Evolutionary conservation across 306 rosid species (phyloP).

Genomic region (Parietaria judaica): DNA sequence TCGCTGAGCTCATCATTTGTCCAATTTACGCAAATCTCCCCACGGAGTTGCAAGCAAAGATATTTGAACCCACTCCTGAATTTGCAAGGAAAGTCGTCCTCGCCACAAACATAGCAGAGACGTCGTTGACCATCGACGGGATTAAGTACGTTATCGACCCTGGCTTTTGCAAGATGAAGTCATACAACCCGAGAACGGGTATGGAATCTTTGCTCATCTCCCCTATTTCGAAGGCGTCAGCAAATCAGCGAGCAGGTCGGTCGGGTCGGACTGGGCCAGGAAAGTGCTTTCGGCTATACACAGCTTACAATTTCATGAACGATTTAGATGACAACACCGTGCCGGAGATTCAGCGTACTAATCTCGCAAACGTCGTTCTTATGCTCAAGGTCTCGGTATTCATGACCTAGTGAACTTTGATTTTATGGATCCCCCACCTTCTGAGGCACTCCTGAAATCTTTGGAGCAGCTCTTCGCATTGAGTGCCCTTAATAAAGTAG

Average conservation of each 20-base stretch:
- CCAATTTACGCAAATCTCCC: constrained; percentile 97
- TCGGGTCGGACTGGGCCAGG: constrained; percentile 98
- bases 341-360: constrained; percentile 88
- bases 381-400: constrained; percentile 82
- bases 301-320: constrained; percentile 59
- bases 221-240: constrained; percentile 96
- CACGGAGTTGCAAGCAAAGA: constrained; percentile 86
- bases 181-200: constrained; percentile 85
- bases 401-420: constrained; percentile 74
- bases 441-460: constrained; percentile 87
- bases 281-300: constrained; percentile 81
- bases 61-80: constrained; percentile 95
- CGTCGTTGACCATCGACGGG: constrained; percentile 93
- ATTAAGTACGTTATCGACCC: constrained; percentile 96
- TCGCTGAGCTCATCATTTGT: constrained; percentile 86
- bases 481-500: constrained; percentile 76
- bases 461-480: constrained; percentile 80
- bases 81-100: constrained; percentile 94
- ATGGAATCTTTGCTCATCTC: constrained; percentile 80
- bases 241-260: constrained; percentile 91
- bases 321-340: constrained; percentile 87
- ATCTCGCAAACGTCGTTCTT: constrained; percentile 87
- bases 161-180: constrained; percentile 74
- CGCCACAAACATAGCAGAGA: constrained; percentile 96
- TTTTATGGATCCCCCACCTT: constrained; percentile 98